Conservation (phyloP, 495 filamentous ascomycete species). For the Astrothelium macrocarpum region DNA sequence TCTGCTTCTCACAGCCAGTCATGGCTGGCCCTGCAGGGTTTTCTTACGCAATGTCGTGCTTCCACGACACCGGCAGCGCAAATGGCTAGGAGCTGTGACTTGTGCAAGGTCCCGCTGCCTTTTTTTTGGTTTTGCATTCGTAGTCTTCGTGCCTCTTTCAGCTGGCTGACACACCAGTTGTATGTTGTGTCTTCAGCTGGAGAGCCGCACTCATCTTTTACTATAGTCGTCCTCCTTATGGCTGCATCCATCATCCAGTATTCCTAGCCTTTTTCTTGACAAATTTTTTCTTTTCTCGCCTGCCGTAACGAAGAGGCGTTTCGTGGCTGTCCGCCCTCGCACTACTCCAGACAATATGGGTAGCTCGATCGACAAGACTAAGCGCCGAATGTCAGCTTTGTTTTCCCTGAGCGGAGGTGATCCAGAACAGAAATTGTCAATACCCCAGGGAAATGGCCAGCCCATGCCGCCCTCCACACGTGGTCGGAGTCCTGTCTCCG, state of each 20-base stretch:
- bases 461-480: not conserved
- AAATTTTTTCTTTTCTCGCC: not conserved
- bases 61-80: not conserved
- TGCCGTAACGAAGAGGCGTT: too few relatives aligned
- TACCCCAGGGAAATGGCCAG: not conserved
- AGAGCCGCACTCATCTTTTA: too few relatives aligned
- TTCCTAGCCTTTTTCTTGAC: not conserved
- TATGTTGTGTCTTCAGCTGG: not conserved
- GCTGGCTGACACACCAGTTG: not conserved
- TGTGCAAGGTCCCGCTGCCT: not conserved
- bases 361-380: not conserved
- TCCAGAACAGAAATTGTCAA: not conserved
- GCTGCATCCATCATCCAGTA: not conserved
- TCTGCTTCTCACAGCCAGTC: constrained; percentile 2
- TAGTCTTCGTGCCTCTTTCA: not conserved
- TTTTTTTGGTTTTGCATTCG: not conserved
- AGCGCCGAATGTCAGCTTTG: constrained; percentile 1
- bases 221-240: too few relatives aligned
- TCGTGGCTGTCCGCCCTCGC: too few relatives aligned
- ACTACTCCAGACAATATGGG: not conserved
- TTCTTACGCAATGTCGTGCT: constrained; percentile 3
- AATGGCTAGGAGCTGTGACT: not conserved
- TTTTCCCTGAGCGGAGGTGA: not conserved
- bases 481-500: not conserved
- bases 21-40: not conserved